These are phyloP conservation scores for Corynespora cassiicola DNA, from an alignment of 2,329 filamentous ascomycete genomes.

Conservation along the genomic window DNA sequence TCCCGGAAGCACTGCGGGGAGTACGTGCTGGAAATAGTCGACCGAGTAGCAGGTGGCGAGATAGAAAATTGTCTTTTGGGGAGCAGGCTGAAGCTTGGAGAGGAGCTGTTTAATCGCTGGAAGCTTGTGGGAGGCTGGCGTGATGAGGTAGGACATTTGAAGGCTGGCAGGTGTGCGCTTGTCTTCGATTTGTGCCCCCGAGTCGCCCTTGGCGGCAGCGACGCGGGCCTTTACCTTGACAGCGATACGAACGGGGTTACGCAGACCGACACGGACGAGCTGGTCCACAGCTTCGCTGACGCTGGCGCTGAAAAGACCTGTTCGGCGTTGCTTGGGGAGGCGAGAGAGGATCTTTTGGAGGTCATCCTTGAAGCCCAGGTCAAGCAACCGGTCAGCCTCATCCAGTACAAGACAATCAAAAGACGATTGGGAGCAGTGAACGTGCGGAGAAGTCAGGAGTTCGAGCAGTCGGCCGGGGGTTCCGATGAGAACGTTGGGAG, in stretches of 20 bases:
- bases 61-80: constrained; percentile 88
- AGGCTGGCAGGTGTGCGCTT: constrained; percentile 89
- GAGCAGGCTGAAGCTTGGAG: constrained; percentile 70
- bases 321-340: constrained; percentile 90
- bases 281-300: constrained; percentile 96
- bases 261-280: constrained; percentile 86
- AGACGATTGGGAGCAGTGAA: constrained; percentile 84
- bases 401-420: constrained; percentile 94
- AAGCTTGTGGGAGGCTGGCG: constrained; percentile 80
- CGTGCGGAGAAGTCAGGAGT: constrained; percentile 82
- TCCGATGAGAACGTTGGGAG: constrained; percentile 87
- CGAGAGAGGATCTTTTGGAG: constrained; percentile 83
- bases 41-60: constrained; percentile 93
- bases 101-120: constrained; percentile 76
- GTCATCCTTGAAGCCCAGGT: constrained; percentile 92
- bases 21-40: constrained; percentile 86
- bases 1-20: constrained; percentile 74
- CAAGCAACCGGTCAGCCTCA: constrained; percentile 90
- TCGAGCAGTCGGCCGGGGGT: constrained; percentile 91
- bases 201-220: constrained; percentile 22
- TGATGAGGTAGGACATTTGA: constrained; percentile 85
- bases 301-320: constrained; percentile 91
- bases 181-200: constrained; percentile 70
- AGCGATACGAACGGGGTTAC: constrained; percentile 93
- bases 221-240: constrained; percentile 80